Percentiles rank a stretch among this genome's conserved stretches.
These are phyloP conservation scores for Pseudopyrenochaeta lycopersici DNA, from an alignment of 2,329 filamentous ascomycete species.

Conservation along the genomic window DNA sequence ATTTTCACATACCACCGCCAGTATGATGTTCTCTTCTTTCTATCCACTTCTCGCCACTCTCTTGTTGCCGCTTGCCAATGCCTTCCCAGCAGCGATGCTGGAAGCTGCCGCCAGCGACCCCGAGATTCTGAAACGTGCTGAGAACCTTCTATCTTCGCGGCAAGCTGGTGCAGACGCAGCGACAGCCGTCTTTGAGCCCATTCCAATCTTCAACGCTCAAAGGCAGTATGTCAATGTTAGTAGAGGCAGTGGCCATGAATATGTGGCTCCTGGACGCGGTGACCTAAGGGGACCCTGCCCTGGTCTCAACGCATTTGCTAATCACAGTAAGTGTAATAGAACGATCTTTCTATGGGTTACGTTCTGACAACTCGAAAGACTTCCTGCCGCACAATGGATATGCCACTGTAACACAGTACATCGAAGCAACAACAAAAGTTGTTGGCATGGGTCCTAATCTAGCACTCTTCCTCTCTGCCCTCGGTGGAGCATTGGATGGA, in stretches of 20 bases:
- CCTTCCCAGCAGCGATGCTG: constrained; percentile 31
- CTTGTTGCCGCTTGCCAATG: constrained; percentile 19
- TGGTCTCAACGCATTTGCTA: constrained; percentile 35
- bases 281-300: constrained; percentile 37
- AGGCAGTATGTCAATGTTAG: constrained; percentile 27
- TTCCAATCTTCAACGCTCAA: constrained; percentile 28
- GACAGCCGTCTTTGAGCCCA: constrained; percentile 29
- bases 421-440: constrained; percentile 27
- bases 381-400: constrained; percentile 34
- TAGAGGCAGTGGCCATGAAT: constrained; percentile 31
- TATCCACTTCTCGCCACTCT: constrained; percentile 13
- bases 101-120: constrained; percentile 31
- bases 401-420: constrained; percentile 29
- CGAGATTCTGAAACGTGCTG: constrained; percentile 21
- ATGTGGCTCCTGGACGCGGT: constrained; percentile 29
- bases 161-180: constrained; percentile 29
- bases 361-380: constrained; percentile 8
- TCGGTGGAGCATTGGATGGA: constrained; percentile 28
- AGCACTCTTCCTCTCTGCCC: constrained; percentile 23
- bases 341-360: background rate
- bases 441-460: constrained; percentile 30
- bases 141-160: constrained; percentile 17
- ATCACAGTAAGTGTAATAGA: constrained; percentile 22
- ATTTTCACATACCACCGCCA: background rate
- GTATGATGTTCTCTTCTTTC: constrained; percentile 23